Base-by-base conservation (phyloP, 768 basidiomycete species). In the Paxillus ammoniavirescens region DNA sequence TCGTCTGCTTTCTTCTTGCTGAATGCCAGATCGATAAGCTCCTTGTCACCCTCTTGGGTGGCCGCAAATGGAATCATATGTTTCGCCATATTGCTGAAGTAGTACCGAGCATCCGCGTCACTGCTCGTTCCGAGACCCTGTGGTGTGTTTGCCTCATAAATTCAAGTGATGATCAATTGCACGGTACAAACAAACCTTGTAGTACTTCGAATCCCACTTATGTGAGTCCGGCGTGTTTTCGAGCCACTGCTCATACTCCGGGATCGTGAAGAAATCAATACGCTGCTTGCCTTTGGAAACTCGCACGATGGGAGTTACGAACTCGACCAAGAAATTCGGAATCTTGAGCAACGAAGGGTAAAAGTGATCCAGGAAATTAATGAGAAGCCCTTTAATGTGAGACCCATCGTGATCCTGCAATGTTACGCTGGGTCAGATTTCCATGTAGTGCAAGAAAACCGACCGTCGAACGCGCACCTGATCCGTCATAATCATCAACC, bases 1-100 rank as follows among this genome's bases (percentile, higher is more conserved):
- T 98, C 94, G 55, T 99, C 97, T 0, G 94, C 91, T 66, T 96
- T 98, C 79, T 98, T 98, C 83, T 98, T 99, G 77, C 93, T 98
- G 78, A 99, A 99, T 0, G 97, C 97, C 52, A 99, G 85, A 38
- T 99, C 97, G 55, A 99, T 96, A 35, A 98, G 79, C 7, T 86
- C 86, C 42, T 83, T 84, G 60, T 98, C 97, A 2, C 87, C 93
- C 0, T 86, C 81, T 64, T 89, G 83, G 4, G 84, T 86, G 3
- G 84, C 73, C 2, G 89, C 81, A 73, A 99, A 98, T 0, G 93
- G 90, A 51, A 99, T 91, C 81, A 96, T 89, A 65, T 99, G 97
- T 65, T 89, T 95, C 64, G 78, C 78, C 83, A 98, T 94, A 62
- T 90, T 81, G 54, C 87, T 79, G 69, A 99, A 99, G 73, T 98